Conservation (phyloP, 192 early-diverging fungal species). For the Backusella sp. region DNA sequence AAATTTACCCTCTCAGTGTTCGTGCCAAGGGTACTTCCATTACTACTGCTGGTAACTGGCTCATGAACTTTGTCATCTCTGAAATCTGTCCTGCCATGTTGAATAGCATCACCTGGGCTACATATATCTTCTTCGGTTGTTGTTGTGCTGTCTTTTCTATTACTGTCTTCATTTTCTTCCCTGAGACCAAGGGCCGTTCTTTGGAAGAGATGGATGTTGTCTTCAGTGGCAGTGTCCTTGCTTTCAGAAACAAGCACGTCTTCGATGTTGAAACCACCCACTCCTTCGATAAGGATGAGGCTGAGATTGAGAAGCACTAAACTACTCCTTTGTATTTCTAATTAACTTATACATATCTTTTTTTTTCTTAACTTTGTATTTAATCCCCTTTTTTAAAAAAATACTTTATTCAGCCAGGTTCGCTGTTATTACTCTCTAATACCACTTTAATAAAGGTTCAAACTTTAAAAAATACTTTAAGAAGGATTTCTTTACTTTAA, state of each 20-base stretch:
- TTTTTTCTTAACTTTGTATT: not conserved
- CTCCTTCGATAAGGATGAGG: not conserved
- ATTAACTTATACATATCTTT: not conserved
- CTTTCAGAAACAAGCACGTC: not conserved
- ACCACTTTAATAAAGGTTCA: not conserved
- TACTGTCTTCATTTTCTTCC: constrained; percentile 66
- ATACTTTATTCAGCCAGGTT: not conserved
- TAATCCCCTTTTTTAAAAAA: not conserved
- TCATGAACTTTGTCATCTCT: constrained; percentile 74
- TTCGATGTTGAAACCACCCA: not conserved
- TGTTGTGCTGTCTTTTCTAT: constrained; percentile 52
- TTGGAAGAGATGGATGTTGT: constrained; percentile 88
- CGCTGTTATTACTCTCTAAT: not conserved
- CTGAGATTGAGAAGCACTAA: not conserved
- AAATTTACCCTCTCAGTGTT: constrained; percentile 86
- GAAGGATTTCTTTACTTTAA: not conserved
- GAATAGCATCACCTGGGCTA: constrained; percentile 57
- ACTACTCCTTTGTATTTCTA: not conserved
- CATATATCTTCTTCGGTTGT: constrained; percentile 68
- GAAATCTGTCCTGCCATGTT: constrained; percentile 70
- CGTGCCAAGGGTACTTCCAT: constrained; percentile 83
- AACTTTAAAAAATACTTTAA: not conserved
- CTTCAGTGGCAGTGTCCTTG: constrained; percentile 40
- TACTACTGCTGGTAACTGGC: constrained; percentile 85
- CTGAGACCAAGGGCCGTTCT: constrained; percentile 79